phyloP scores from a whole-genome alignment of 2,329 filamentous ascomycete species.

The Tolypocladium inflatum region DNA sequence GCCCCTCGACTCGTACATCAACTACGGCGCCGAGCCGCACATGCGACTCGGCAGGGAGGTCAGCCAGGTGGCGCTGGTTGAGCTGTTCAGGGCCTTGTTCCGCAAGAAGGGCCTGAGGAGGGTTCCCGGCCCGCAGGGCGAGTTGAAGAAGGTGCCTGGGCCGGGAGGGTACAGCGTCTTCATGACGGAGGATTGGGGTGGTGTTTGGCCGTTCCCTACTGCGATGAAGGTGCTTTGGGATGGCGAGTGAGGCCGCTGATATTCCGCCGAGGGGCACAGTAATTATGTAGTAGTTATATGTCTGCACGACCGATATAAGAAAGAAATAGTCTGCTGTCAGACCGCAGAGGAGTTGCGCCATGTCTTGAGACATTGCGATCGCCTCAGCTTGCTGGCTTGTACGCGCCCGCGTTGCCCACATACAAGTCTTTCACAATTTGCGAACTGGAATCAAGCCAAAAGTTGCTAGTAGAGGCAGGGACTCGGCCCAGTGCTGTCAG shows the following conservation, averaged over 20 bases:
- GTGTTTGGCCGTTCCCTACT: slow-evolving; percentile 34
- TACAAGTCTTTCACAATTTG: neutral
- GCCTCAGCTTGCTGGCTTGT: neutral
- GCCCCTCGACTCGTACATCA: slow-evolving; percentile 53
- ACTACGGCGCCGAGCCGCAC: slow-evolving; percentile 54
- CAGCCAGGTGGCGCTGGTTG: slow-evolving; percentile 51
- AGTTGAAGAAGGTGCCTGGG: slow-evolving; percentile 54
- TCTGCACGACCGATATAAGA: neutral
- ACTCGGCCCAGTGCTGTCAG: no score
- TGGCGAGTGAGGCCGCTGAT: neutral
- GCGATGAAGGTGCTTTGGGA: slow-evolving; percentile 48
- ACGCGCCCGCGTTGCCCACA: neutral
- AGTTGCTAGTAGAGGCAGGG: no score
- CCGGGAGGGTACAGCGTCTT: slow-evolving; percentile 49
- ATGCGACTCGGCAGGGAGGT: slow-evolving; percentile 52
- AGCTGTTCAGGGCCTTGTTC: slow-evolving; percentile 60
- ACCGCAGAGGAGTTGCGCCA: neutral
- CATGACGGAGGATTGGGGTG: slow-evolving; percentile 56
- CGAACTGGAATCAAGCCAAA: no score
- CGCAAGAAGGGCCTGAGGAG: slow-evolving; percentile 49
- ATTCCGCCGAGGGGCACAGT: neutral
- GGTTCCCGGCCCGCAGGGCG: slow-evolving; percentile 53
- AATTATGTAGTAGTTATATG: neutral
- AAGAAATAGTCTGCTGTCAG: neutral
- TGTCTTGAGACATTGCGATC: neutral